Base-by-base conservation (phyloP, 495 filamentous ascomycete species). In the Tuber melanosporum region DNA sequence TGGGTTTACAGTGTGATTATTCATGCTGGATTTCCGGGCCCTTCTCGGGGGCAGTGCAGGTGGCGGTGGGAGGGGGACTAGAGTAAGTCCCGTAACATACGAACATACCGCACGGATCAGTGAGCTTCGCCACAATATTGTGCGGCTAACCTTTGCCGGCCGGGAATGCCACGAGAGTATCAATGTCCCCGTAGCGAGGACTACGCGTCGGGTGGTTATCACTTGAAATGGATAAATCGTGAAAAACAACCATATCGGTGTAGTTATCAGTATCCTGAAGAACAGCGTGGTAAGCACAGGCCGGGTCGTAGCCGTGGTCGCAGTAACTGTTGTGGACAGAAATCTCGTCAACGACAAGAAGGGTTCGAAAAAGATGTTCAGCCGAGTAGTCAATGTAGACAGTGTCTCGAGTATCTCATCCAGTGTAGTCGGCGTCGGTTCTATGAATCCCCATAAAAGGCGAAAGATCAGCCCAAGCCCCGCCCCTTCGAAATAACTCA, bases 361-460 rank as follows among this genome's bases (percentile, higher is more conserved):
- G 6, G 95, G 95, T 78, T 97, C 94, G 32, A 98, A 88, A 15
- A 99, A 87, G 49, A 97, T 91, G 84, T 97, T 97, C 85, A 96
- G 97, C 70, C 95, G 87, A 6, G 90, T 91, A 3, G 94, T 98
- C 82, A 99, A 94, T 41, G 91, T 89, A 83, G 91, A 92, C 77
- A 99, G 86, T 0, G 92, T 94, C 79, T 97, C 94, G 71, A 99
- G 92, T 76, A 99, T 98, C 86, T 98, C 95, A 80, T 99, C 95
- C 57, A 99, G 86, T 62, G 94, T 98, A 85, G 92, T 83, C n/a
- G 72, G 72, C 41, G 75, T 73, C 12, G 78, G 78, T 43, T 81
- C 79, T 81, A n/a, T 45, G 20, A 75, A 57, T 17, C 20, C 41
- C 20, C 46, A n/a, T 32, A 32, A 73, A 41, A 17, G 32, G 9